Evolutionary conservation across 176 grass and related monocot genomes (phyloP).

Genomic region (Hordeum marinum): DNA sequence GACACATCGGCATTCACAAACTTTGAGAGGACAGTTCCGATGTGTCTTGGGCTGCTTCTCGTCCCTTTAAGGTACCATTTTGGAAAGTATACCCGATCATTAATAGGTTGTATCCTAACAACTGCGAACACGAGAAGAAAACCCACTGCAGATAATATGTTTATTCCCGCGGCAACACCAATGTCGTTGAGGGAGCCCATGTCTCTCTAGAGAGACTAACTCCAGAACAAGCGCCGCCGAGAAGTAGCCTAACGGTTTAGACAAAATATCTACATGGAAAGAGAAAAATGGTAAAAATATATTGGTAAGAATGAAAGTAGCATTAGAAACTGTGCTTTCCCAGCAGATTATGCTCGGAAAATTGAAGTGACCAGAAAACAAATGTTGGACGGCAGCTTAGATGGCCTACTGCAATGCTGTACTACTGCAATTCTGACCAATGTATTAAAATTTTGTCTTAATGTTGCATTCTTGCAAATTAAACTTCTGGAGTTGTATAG

Average conservation of each 20-base stretch:
- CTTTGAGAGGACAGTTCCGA: slow-evolving; percentile 48
- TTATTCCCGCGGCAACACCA: slow-evolving; percentile 61
- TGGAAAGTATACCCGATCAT: slow-evolving; percentile 90
- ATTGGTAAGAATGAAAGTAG: not conserved
- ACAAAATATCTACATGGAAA: slow-evolving; percentile 20
- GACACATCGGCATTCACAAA: slow-evolving; percentile 74
- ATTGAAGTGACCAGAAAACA: not conserved
- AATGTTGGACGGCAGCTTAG: not conserved
- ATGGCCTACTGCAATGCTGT: not conserved
- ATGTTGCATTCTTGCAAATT: not conserved
- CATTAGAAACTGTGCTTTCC: not conserved
- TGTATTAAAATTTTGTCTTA: not conserved
- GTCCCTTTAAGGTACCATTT: slow-evolving; percentile 95
- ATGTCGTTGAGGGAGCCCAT: slow-evolving; percentile 84
- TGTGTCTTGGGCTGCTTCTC: slow-evolving; percentile 67
- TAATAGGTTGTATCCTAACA: slow-evolving; percentile 79
- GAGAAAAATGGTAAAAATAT: not conserved
- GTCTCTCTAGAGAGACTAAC: slow-evolving; percentile 20
- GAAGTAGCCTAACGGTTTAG: not conserved
- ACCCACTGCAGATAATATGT: slow-evolving; percentile 64
- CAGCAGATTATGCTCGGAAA: not conserved
- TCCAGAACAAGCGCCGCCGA: not conserved
- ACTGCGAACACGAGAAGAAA: slow-evolving; percentile 83
- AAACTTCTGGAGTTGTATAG: not conserved
- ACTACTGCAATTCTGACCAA: not conserved